Conservation (phyloP, 1,284 basidiomycete genomes). For the Puccinia polysora region DNA sequence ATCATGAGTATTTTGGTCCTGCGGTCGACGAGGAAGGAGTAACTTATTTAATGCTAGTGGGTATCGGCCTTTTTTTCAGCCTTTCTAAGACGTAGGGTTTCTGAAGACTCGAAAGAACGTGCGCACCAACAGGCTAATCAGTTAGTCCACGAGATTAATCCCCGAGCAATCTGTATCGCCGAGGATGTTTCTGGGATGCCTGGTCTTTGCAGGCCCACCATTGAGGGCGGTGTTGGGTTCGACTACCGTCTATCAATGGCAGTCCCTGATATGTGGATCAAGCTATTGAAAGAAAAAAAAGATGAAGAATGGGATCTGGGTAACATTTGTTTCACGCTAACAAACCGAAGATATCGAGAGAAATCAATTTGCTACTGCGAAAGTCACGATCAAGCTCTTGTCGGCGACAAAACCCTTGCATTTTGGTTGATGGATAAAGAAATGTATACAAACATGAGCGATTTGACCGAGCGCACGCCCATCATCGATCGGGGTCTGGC, state of each 20-base stretch:
- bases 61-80: constrained; percentile 52
- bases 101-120: neutral
- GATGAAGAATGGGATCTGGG: constrained; percentile 87
- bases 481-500: constrained; percentile 82
- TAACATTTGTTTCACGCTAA: constrained; percentile 81
- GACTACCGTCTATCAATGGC: constrained; percentile 98
- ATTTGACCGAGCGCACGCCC: constrained; percentile 76
- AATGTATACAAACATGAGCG: constrained; percentile 98
- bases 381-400: constrained; percentile 94
- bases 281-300: constrained; percentile 82
- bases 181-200: constrained; percentile 99
- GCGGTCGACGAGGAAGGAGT: constrained; percentile 81
- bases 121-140: constrained; percentile 72
- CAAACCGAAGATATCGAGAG: constrained; percentile 81
- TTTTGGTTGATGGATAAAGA: constrained; percentile 99
- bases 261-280: constrained; percentile 99
- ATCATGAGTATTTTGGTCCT: constrained; percentile 94
- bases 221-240: constrained; percentile 85
- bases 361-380: constrained; percentile 92
- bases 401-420: constrained; percentile 94
- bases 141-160: constrained; percentile 75
- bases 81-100: too few species aligned
- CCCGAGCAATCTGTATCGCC: constrained; percentile 79
- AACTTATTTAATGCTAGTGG: constrained; percentile 89
- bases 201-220: constrained; percentile 73